Base-by-base conservation (phyloP, 768 basidiomycete genomes). In the Lentinula detonsa region DNA sequence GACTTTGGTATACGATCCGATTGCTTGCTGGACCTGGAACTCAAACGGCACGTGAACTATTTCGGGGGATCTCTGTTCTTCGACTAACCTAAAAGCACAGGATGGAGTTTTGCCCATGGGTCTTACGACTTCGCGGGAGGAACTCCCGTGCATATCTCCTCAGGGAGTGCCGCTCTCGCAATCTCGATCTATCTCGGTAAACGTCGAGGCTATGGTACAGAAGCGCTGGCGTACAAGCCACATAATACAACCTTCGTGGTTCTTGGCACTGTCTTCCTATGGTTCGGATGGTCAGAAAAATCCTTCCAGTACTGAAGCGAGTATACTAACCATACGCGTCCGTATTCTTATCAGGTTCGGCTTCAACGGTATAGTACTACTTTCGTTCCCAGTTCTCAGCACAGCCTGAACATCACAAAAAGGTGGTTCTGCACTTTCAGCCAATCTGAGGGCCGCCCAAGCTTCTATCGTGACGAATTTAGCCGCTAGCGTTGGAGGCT, bases 11-110 rank as follows among this genome's bases (percentile, higher is more conserved):
- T 98, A 98, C 74, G 90, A 96, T 68, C 94, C 95, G 1, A 86
- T 98, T 60, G 96, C 93, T 0, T 93, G 91, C 75, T 97, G 95
- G 95, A 91, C 94, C 5, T 98, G 96, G 96, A 94, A 93, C 67
- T 64, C 81, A 39, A 83, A 89, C 35, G 85, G 85, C 40, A 85
- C 84, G 28, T 28, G 28, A 28, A 28, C 28, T 28, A 28, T 28
- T 28, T 28, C 28, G 28, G 28, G 23, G 23, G 4, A 8, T 11
- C 5, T 48, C 9, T 48, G 9, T 85, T 81, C 82, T 34, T 34
- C 13, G 2, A 51, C 50, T 34, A 16, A 31, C 16, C 31, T 16
- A 10, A 4, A 34, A 34, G 23, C 21, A 60, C 51, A 43, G 84
- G 86, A 13, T 86, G 85, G 95, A 88, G 90, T 0, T 86, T 78